phyloP scores from a whole-genome alignment of 1,284 basidiomycete species.

The Cryptococcus amylolentus region DNA sequence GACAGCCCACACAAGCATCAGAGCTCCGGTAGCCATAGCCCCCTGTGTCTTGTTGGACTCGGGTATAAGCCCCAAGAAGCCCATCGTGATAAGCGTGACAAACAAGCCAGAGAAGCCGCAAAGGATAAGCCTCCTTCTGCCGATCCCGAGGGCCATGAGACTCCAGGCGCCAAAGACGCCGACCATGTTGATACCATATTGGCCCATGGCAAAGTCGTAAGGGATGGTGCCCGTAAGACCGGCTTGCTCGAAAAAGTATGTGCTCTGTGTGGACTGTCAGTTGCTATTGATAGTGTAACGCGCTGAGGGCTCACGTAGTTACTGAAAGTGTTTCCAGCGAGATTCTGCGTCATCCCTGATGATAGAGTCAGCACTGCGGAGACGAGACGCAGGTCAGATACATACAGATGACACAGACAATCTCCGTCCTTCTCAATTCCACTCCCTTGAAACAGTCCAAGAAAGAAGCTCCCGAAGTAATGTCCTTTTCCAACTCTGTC shows the following conservation, averaged over 20 bases:
- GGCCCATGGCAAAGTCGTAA: constrained; percentile 49
- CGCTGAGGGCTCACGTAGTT: constrained; percentile 17
- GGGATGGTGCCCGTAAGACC: constrained; percentile 46
- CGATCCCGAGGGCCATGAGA: constrained; percentile 48
- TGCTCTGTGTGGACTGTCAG: constrained; percentile 23
- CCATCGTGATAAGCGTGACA: constrained; percentile 53
- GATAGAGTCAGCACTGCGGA: constrained; percentile 7
- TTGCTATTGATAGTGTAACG: constrained; percentile 13
- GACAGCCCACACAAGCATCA: constrained; percentile 51
- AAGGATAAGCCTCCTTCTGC: constrained; percentile 52
- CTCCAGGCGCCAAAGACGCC: constrained; percentile 43
- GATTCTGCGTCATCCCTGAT: constrained; percentile 40
- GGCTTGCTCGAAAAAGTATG: constrained; percentile 52
- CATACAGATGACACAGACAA: constrained; percentile 29
- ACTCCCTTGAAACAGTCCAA: constrained; percentile 52
- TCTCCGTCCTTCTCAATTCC: constrained; percentile 45
- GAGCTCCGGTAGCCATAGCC: constrained; percentile 48
- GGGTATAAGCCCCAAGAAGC: constrained; percentile 50
- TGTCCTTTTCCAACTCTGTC: constrained; percentile 33
- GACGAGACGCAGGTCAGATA: neutral
- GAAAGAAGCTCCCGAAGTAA: constrained; percentile 39
- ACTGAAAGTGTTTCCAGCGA: constrained; percentile 42
- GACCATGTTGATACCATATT: constrained; percentile 40
- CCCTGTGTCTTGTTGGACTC: constrained; percentile 21
- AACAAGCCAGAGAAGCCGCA: constrained; percentile 51